These are phyloP conservation scores for Phaeosphaeria sp. DNA, from an alignment of 2,329 filamentous ascomycete genomes.

Conservation along the genomic window DNA sequence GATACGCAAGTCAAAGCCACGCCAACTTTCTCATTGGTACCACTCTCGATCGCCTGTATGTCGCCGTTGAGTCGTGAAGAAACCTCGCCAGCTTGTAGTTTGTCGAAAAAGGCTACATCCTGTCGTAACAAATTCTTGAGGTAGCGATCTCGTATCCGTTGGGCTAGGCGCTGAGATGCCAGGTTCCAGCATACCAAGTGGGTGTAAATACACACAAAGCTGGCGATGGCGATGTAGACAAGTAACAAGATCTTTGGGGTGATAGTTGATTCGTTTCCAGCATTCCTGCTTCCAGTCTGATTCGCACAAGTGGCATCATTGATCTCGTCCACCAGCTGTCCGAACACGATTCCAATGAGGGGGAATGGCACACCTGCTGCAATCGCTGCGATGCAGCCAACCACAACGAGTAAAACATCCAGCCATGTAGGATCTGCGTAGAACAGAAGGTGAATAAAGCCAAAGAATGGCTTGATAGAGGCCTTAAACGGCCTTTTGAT, in stretches of 20 bases:
- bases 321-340: constrained; percentile 67
- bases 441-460: constrained; percentile 43
- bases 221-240: constrained; percentile 69
- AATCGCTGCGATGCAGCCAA: constrained; percentile 56
- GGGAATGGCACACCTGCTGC: constrained; percentile 69
- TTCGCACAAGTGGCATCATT: constrained; percentile 63
- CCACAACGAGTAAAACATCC: constrained; percentile 42
- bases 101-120: constrained; percentile 70
- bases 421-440: constrained; percentile 48
- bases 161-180: constrained; percentile 68
- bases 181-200: constrained; percentile 71
- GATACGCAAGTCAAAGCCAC: constrained; percentile 67
- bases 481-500: constrained; percentile 34
- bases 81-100: constrained; percentile 67
- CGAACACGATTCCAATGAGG: constrained; percentile 69
- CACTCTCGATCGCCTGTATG: constrained; percentile 70
- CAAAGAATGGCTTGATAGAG: constrained; percentile 38
- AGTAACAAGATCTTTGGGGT: constrained; percentile 66
- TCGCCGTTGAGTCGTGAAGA: constrained; percentile 69
- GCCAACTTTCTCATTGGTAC: constrained; percentile 75
- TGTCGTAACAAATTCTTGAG: constrained; percentile 65
- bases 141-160: constrained; percentile 68
- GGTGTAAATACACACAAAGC: constrained; percentile 69
- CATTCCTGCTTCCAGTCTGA: constrained; percentile 19
- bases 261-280: constrained; percentile 53